Evolutionary conservation across 768 basidiomycete species (phyloP), one percentile per base, ranked within the genome.

Genomic region (Lepiota venenata): DNA sequence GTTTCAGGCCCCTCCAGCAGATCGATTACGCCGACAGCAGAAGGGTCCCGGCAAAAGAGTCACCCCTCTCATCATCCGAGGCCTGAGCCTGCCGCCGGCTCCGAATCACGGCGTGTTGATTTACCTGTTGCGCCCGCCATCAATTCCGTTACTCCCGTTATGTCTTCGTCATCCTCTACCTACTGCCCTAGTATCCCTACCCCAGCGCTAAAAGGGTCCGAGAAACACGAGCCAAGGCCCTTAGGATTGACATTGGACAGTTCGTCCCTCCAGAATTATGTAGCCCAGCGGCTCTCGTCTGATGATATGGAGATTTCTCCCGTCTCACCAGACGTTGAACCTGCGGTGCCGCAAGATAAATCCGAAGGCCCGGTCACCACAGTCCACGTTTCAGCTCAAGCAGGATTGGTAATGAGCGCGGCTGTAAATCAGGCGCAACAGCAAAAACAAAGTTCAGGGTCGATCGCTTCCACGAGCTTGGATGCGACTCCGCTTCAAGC

Each of bases 1-100:
- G 32, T 32, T 32, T 32, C 10, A 8, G 9, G 10, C 10, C 32
- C 10, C 8, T 2, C 32, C 32, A 32, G 10, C 8, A 8, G 8
- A 32, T 32, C 32, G 32, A 32, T 7, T 32, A 11, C 32, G 6
- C 32, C 32, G 32, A 32, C 32, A 8, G 10, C 32, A 9, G 10
- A 32, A 32, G 32, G 8, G 8, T 9, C 8, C 10, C 32, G 32
- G 9, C 2, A 32, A 9, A 32, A 9, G 8, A 7, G 2, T 32
- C 32, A 9, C 22, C 54, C 55, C 12, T 50, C 36, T 10, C 54
- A 50, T 25, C 38, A 51, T 15, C 27, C 32, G 18, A 48, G 39
- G 12, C 43, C 57, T 18, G 44, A 37, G 8, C 29, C 48, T 12
- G 43, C 52, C 21, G 2, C 10, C 32, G 10, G 48, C 45, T 40